These are phyloP conservation scores for Boletellus deceptivus DNA, from an alignment of 1,284 basidiomycete genomes.

Conservation along the genomic window DNA sequence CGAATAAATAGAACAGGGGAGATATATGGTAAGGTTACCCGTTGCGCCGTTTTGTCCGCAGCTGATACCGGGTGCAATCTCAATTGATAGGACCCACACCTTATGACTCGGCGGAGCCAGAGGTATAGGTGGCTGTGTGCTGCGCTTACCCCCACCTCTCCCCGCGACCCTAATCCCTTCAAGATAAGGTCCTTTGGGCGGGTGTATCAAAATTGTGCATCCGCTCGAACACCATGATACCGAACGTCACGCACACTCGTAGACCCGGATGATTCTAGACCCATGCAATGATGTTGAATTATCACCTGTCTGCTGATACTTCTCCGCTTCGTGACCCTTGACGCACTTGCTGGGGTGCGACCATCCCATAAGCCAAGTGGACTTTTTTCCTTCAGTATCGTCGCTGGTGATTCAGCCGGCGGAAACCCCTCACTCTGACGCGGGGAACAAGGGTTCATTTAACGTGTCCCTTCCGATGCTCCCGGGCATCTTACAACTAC, in stretches of 20 bases:
- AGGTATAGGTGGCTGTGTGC: conserved; percentile 45
- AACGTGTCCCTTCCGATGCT: conserved; percentile 30
- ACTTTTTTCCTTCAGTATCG: conserved; percentile 47
- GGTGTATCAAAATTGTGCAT: background rate
- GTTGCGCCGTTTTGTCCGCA: conserved; percentile 41
- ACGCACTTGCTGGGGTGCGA: conserved; percentile 51
- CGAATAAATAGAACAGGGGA: conserved; percentile 8
- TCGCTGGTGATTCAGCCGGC: conserved; percentile 57
- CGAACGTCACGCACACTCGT: conserved; percentile 29
- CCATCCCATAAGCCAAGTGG: conserved; percentile 43
- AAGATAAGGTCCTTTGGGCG: conserved; percentile 44
- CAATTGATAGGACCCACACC: conserved; percentile 47
- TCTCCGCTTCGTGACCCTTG: conserved; percentile 38
- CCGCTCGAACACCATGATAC: conserved; percentile 17
- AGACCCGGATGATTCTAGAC: conserved; percentile 16
- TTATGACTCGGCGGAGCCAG: conserved; percentile 47
- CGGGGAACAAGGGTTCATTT: conserved; percentile 24
- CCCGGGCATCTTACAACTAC: conserved; percentile 43
- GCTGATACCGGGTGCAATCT: conserved; percentile 42
- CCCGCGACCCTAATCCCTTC: conserved; percentile 38
- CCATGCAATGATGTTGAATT: conserved; percentile 42
- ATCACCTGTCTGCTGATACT: conserved; percentile 37
- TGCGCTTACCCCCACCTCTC: conserved; percentile 24
- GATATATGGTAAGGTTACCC: conserved; percentile 22
- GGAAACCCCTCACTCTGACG: conserved; percentile 47